phyloP scores from a whole-genome alignment of 2,329 filamentous ascomycete species.

The Reticulascus tulasneorum region DNA sequence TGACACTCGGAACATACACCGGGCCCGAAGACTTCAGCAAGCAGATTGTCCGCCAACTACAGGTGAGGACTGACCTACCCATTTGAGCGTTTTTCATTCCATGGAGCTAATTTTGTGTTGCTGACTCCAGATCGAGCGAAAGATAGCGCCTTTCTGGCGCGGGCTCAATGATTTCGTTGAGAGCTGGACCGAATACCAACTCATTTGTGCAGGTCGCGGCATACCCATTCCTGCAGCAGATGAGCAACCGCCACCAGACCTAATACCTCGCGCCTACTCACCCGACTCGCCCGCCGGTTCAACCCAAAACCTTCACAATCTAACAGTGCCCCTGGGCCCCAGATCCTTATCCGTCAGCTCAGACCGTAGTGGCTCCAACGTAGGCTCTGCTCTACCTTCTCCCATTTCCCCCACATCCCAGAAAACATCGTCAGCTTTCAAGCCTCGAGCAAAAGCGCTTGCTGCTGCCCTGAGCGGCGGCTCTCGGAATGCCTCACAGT shows the following conservation, averaged over 20 bases:
- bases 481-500: conserved; percentile 68
- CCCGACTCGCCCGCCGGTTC: conserved; percentile 46
- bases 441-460: conserved; percentile 83
- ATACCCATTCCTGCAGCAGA: conserved; percentile 81
- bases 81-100: neutral
- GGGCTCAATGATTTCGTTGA: conserved; percentile 85
- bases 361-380: conserved; percentile 61
- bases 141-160: conserved; percentile 91
- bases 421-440: conserved; percentile 60
- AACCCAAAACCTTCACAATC: conserved; percentile 60
- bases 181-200: conserved; percentile 89
- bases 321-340: conserved; percentile 75
- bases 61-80: conserved; percentile 55
- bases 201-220: conserved; percentile 85
- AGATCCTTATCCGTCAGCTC: conserved; percentile 77
- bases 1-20: conserved; percentile 91
- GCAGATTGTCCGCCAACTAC: conserved; percentile 77
- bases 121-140: conserved; percentile 75
- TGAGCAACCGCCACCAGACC: conserved; percentile 70
- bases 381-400: conserved; percentile 52
- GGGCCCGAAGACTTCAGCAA: conserved; percentile 94
- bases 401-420: conserved; percentile 30
- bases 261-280: conserved; percentile 42
- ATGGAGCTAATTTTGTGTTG: neutral
- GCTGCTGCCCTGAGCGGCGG: conserved; percentile 72